A percentile compares a stretch with the other conserved stretches of the same genome.
Evolutionary conservation across 2,329 filamentous ascomycete species (phyloP).

Genomic region (Parascedosporium putredinis): DNA sequence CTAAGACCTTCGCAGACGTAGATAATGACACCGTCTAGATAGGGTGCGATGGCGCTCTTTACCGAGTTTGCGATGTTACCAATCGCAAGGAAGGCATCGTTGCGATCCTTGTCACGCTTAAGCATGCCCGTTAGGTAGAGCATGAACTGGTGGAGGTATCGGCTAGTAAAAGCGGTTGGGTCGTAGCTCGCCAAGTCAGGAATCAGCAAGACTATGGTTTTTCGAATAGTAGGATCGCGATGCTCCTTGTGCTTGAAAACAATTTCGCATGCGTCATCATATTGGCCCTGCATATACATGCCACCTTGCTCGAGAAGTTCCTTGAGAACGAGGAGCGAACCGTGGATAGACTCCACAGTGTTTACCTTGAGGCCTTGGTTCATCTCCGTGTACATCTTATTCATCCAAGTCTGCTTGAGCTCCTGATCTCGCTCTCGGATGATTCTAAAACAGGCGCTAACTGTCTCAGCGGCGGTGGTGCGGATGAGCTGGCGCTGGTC

Average conservation of each 20-base stretch:
- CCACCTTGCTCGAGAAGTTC: conserved; percentile 89
- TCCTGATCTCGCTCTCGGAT: conserved; percentile 85
- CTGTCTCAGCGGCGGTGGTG: conserved; percentile 82
- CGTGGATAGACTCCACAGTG: conserved; percentile 82
- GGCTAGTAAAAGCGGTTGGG: conserved; percentile 76
- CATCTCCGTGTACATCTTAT: conserved; percentile 80
- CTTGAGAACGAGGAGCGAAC: conserved; percentile 85
- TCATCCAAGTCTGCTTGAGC: conserved; percentile 80
- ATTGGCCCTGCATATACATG: conserved; percentile 98
- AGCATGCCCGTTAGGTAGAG: conserved; percentile 86
- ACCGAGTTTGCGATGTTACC: conserved; percentile 95
- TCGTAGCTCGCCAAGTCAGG: conserved; percentile 89
- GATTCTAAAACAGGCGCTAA: conserved; percentile 92
- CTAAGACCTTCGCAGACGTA: conserved; percentile 88
- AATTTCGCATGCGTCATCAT: conserved; percentile 85
- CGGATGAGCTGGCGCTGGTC: conserved; percentile 87
- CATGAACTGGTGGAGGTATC: conserved; percentile 94
- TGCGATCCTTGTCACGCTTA: conserved; percentile 89
- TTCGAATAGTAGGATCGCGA: conserved; percentile 74
- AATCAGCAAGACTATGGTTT: conserved; percentile 83
- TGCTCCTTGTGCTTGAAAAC: conserved; percentile 90
- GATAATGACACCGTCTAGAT: conserved; percentile 86
- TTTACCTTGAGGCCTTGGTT: conserved; percentile 67
- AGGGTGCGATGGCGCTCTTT: conserved; percentile 87
- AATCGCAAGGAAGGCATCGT: conserved; percentile 90